Percentiles rank a stretch among this genome's conserved stretches.
Conservation (phyloP, 2,329 filamentous ascomycete genomes). For the Colletotrichum spaethianum region DNA sequence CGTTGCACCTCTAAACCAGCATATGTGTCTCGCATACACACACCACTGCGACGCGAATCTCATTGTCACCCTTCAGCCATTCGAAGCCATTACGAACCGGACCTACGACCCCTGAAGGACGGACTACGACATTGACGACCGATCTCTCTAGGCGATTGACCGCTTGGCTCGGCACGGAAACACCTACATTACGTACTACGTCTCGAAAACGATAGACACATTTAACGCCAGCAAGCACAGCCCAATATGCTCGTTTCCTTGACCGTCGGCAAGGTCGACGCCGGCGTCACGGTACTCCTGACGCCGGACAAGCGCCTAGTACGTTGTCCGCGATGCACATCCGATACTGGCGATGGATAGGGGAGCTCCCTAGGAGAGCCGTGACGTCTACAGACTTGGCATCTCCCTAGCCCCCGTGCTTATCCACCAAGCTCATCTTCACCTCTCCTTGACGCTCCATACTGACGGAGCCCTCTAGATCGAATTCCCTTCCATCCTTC, state of each 20-base stretch:
- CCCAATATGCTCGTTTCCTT: conserved; percentile 91
- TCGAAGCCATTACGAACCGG: conserved; percentile 1
- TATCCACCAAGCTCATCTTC: conserved; percentile 43
- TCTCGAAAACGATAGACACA: conserved; percentile 12
- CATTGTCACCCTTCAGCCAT: neutral
- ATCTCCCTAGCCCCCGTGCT: neutral
- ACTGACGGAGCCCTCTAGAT: conserved; percentile 73
- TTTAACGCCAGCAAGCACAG: conserved; percentile 21
- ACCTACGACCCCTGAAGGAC: neutral
- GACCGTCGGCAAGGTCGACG: conserved; percentile 99
- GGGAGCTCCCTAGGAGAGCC: neutral
- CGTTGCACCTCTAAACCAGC: conserved; percentile 28
- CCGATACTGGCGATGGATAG: conserved; percentile 1
- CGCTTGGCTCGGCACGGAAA: neutral
- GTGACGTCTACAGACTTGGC: neutral
- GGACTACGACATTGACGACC: neutral
- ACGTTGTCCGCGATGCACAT: conserved; percentile 54
- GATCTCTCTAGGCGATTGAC: conserved; percentile 17
- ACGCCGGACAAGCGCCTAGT: conserved; percentile 98
- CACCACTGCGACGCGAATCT: neutral
- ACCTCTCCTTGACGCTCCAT: conserved; percentile 5
- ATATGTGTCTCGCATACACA: conserved; percentile 33
- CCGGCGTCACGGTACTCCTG: conserved; percentile 95
- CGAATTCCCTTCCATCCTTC: conserved; percentile 97
- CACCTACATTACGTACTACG: conserved; percentile 18